phyloP scores from a whole-genome alignment of 2,329 filamentous ascomycete species.

The Emergomyces orientalis region DNA sequence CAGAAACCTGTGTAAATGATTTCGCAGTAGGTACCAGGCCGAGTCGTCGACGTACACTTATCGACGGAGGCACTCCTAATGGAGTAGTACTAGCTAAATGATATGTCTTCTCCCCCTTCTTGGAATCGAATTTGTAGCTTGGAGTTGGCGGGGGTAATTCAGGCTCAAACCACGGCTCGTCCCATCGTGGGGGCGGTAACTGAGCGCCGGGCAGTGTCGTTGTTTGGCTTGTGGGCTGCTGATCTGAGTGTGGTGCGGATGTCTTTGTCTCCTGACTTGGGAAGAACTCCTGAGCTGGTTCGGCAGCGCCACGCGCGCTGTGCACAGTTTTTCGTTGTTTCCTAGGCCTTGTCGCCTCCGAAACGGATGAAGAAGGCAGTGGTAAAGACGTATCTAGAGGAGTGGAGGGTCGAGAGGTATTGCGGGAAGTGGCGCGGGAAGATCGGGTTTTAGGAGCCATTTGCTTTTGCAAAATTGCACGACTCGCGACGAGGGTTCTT shows the following conservation, averaged over 20 bases:
- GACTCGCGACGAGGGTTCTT: conserved; percentile 8
- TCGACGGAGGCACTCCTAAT: background rate
- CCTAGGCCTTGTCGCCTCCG: conserved; percentile 20
- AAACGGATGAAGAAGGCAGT: conserved; percentile 19
- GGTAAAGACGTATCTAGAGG: conserved; percentile 20
- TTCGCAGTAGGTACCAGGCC: background rate
- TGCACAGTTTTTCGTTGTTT: conserved; percentile 26
- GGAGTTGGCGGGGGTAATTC: conserved; percentile 1
- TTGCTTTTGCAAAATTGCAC: conserved; percentile 3
- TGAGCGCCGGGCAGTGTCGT: background rate
- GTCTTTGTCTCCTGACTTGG: conserved; percentile 11
- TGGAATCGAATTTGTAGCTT: conserved; percentile 3
- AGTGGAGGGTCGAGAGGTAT: conserved; percentile 27
- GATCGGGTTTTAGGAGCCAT: conserved; percentile 31
- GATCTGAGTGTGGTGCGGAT: background rate
- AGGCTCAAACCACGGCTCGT: conserved; percentile 6
- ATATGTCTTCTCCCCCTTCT: background rate
- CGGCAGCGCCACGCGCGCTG: conserved; percentile 21
- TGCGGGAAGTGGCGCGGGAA: conserved; percentile 23
- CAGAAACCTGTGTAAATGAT: background rate
- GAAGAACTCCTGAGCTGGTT: conserved; percentile 13
- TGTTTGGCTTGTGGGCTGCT: background rate
- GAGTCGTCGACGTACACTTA: background rate
- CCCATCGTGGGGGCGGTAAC: background rate
- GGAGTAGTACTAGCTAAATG: background rate